A percentile compares a stretch with the other conserved stretches of the same genome.
phyloP scores from a whole-genome alignment of 139 green algal genomes.

The Limnomonas spitsbergensis region DNA sequence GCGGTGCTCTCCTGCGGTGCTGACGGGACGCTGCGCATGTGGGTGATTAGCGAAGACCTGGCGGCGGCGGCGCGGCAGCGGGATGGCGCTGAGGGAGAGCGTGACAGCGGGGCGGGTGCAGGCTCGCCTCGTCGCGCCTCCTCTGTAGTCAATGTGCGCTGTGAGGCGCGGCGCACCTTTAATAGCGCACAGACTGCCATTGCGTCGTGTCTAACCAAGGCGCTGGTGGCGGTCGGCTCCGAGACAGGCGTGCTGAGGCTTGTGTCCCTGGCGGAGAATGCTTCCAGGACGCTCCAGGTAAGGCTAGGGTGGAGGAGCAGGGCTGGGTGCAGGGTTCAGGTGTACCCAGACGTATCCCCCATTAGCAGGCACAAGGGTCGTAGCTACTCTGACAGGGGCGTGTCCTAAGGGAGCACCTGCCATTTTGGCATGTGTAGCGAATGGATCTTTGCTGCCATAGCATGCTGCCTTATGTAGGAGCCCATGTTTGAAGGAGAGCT shows the following conservation, averaged over 20 bases:
- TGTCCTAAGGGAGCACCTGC: too few relatives aligned
- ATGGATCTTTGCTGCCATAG: too few relatives aligned
- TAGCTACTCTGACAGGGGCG: too few relatives aligned
- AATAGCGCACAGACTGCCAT: constrained; percentile 18
- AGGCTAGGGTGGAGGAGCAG: too few relatives aligned
- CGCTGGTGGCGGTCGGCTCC: constrained; percentile 35
- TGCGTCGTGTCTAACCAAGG: not conserved
- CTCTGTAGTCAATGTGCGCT: not conserved
- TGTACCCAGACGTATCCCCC: too few relatives aligned
- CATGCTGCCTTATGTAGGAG: too few relatives aligned
- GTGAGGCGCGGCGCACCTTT: constrained; percentile 26
- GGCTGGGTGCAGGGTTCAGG: too few relatives aligned
- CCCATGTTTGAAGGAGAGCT: too few relatives aligned
- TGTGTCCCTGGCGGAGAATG: constrained; percentile 11
- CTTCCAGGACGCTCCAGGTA: not conserved
- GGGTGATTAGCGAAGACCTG: constrained; percentile 18
- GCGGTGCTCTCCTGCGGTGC: constrained; percentile 33
- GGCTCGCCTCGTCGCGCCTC: too few relatives aligned
- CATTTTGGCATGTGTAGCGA: too few relatives aligned
- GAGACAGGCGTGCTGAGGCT: constrained; percentile 47
- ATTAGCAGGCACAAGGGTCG: too few relatives aligned
- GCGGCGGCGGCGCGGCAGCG: not conserved
- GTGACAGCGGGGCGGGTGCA: constrained; percentile 11
- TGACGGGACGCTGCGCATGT: constrained; percentile 45
- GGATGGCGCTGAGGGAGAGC: too few relatives aligned